These are phyloP conservation scores for Calonectria pseudoturangicola DNA, from an alignment of 2,329 filamentous ascomycete genomes.

Conservation along the genomic window DNA sequence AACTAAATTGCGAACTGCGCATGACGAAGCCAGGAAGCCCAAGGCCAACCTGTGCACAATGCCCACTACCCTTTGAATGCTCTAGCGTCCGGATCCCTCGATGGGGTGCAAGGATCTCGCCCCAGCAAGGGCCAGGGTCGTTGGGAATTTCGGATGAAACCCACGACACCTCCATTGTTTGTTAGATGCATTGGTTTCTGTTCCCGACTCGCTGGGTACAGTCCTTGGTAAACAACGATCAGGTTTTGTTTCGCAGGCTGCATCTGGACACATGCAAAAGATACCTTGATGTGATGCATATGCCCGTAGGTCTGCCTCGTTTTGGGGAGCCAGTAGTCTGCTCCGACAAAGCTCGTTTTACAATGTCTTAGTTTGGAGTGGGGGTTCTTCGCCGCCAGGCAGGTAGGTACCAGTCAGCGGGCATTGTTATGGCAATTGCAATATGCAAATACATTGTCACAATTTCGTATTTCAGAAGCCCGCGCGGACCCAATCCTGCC, in stretches of 20 bases:
- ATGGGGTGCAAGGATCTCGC: constrained; percentile 36
- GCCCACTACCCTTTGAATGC: constrained; percentile 36
- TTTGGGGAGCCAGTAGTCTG: not conserved
- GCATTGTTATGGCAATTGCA: not conserved
- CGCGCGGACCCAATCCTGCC: no score
- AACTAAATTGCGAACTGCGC: constrained; percentile 51
- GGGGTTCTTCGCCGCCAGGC: not conserved
- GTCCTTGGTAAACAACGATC: constrained; percentile 22
- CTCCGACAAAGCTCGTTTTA: not conserved
- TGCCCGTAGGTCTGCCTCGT: constrained; percentile 9
- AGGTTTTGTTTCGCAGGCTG: not conserved
- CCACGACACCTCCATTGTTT: constrained; percentile 19
- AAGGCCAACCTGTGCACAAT: constrained; percentile 33
- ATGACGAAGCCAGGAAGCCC: constrained; percentile 42
- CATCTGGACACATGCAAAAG: not conserved
- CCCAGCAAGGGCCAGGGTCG: constrained; percentile 35
- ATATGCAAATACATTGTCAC: not conserved
- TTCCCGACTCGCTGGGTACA: constrained; percentile 1
- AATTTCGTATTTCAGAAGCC: not conserved
- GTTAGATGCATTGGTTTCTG: constrained; percentile 32
- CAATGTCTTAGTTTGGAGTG: not conserved
- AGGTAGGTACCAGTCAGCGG: no score
- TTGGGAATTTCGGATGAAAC: constrained; percentile 36
- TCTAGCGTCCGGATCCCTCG: constrained; percentile 20
- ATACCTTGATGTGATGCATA: constrained; percentile 15